Evolutionary conservation across 345 rosid genomes (phyloP), one percentile per base, ranked within the genome.

Genomic region (Balakata baccata): DNA sequence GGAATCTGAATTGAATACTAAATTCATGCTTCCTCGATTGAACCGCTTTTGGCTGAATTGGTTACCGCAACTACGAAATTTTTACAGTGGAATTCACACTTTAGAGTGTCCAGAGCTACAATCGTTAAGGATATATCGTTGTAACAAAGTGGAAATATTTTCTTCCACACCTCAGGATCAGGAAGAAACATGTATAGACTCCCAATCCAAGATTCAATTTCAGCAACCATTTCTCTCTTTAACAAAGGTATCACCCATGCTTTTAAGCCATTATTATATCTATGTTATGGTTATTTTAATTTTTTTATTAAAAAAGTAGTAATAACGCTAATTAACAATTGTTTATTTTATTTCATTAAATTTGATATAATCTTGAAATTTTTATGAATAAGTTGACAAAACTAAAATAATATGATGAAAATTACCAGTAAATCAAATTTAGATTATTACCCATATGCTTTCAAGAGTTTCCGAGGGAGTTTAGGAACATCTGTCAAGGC

Each of bases 21-120:
- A 2, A n/a, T 70, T 78, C 50, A 11, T 18, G 37, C 73, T 81
- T 73, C 79, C 84, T 41, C 23, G 66, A 20, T 11, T 66, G 10
- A 50, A 23, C 6, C 34, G 1, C 20, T 10, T 78, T 4, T 0
- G 0, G 0, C 70, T 74, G n/a, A n/a, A n/a, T 6, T 0, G 0
- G 1, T 11, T 78, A 23, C 61, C 77, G 3, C 11, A 51, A n/a
- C 63, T 72, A 9, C 45, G 20, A 47, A 54, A 17, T 17, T 77
- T 83, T 56, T 78, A 38, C 39, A 50, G 69, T 0, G 72, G 66
- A 9, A 17, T 0, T 7, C 75, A 75, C 43, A 62, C 41, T 7
- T n/a, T 39, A 9, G 72, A 75, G 20, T 81, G 75, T 50, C 75
- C 80, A 6, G n/a, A 18, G 38, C 45, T 80, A 8, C 2, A 66